A percentile compares a stretch with the other conserved stretches of the same genome.
Conservation (phyloP, 345 rosid genomes). For the Turritis glabra region DNA sequence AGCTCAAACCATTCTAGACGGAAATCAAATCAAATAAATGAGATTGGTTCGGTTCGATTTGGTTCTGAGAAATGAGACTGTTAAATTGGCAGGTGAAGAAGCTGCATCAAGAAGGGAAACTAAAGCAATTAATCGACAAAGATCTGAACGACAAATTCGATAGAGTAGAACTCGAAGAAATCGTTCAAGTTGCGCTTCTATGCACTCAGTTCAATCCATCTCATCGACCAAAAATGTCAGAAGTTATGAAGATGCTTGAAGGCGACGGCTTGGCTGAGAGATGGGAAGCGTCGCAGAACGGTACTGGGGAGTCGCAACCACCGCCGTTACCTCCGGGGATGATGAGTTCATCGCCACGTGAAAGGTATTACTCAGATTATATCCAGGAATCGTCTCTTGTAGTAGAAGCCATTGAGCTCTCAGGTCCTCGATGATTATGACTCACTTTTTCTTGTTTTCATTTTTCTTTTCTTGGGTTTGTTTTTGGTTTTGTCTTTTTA, state of each 20-base stretch:
- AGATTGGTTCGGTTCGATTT: neutral
- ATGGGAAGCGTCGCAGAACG: constrained; percentile 73
- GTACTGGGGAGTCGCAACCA: constrained; percentile 43
- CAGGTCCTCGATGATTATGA: constrained; percentile 76
- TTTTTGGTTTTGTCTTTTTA: constrained; percentile 42
- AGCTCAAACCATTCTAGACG: too few species aligned
- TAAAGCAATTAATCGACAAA: constrained; percentile 71
- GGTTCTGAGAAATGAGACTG: neutral
- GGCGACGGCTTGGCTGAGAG: constrained; percentile 83
- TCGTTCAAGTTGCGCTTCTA: constrained; percentile 78
- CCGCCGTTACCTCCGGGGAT: constrained; percentile 35
- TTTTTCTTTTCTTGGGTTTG: constrained; percentile 23
- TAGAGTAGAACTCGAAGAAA: constrained; percentile 71
- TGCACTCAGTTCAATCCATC: constrained; percentile 74
- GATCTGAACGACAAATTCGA: constrained; percentile 65
- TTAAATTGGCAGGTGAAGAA: constrained; percentile 73
- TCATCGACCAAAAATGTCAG: constrained; percentile 77
- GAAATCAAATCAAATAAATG: too few species aligned
- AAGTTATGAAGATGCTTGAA: constrained; percentile 80
- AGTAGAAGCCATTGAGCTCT: constrained; percentile 95
- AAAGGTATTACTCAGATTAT: constrained; percentile 61
- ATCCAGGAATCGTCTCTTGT: constrained; percentile 92
- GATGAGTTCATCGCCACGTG: constrained; percentile 31
- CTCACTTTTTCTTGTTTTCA: neutral
- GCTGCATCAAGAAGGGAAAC: constrained; percentile 81